A percentile compares a stretch with the other conserved stretches of the same genome.
Conservation (phyloP, 164 flowering plant species). For the Tetracentron sinense region DNA sequence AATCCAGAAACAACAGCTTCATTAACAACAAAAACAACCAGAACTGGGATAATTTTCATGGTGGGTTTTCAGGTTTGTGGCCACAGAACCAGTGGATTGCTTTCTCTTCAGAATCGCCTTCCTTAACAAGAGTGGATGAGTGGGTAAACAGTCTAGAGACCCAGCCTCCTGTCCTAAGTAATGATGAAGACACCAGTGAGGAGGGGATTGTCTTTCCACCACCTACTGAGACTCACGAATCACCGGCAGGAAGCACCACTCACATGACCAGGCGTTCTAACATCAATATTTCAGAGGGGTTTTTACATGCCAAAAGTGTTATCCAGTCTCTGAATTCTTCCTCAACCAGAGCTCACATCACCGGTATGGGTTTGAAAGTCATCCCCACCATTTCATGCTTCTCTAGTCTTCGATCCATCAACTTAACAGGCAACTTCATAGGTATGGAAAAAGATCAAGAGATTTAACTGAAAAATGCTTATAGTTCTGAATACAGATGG, state of each 20-base stretch:
- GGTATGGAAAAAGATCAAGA: slow-evolving; percentile 34
- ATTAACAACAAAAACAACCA: slow-evolving; percentile 23
- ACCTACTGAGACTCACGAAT: slow-evolving; percentile 39
- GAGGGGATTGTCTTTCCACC: slow-evolving; percentile 40
- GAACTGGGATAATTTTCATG: slow-evolving; percentile 33
- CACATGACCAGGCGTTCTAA: slow-evolving; percentile 17
- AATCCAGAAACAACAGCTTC: slow-evolving; percentile 17
- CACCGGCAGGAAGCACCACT: slow-evolving; percentile 27
- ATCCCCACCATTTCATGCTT: slow-evolving; percentile 57
- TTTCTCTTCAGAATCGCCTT: slow-evolving; percentile 56
- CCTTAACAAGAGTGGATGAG: slow-evolving; percentile 60
- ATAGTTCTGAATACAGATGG: not conserved
- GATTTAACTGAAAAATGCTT: not conserved
- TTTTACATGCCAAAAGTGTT: slow-evolving; percentile 59
- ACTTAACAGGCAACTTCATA: slow-evolving; percentile 75
- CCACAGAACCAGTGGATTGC: slow-evolving; percentile 91
- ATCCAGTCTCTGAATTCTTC: slow-evolving; percentile 76
- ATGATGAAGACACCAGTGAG: slow-evolving; percentile 23
- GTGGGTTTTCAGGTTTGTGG: slow-evolving; percentile 45
- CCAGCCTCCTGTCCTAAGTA: slow-evolving; percentile 15
- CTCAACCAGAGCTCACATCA: slow-evolving; percentile 71
- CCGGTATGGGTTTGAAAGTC: slow-evolving; percentile 67
- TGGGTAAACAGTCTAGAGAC: slow-evolving; percentile 69
- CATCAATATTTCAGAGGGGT: slow-evolving; percentile 43
- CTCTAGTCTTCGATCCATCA: slow-evolving; percentile 67